Conservation (phyloP, 768 basidiomycete genomes). For the Trametes elegans region DNA sequence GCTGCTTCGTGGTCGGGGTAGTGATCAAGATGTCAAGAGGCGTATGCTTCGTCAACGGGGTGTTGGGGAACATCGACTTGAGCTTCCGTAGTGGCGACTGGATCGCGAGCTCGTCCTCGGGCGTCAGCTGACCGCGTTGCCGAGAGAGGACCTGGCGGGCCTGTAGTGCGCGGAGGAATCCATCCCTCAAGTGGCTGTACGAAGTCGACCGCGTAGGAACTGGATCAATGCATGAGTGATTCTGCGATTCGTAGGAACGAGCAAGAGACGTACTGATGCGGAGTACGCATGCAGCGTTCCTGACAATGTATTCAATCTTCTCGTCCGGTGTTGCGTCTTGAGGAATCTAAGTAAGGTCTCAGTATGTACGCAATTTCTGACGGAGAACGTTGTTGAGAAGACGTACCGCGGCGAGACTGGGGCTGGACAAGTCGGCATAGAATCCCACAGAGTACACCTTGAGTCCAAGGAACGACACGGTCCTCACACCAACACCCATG, state of each 20-base stretch:
- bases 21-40: conserved; percentile 70
- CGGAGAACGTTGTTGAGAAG: background rate
- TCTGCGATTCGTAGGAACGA: background rate
- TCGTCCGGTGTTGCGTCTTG: conserved; percentile 57
- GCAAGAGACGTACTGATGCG: conserved; percentile 64
- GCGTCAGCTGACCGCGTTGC: conserved; percentile 50
- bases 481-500: conserved; percentile 82
- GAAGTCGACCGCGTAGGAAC: conserved; percentile 81
- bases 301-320: conserved; percentile 66
- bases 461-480: conserved; percentile 84
- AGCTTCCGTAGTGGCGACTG: conserved; percentile 68
- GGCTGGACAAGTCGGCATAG: conserved; percentile 78
- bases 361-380: background rate
- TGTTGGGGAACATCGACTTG: conserved; percentile 73
- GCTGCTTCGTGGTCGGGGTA: conserved; percentile 49
- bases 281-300: conserved; percentile 66
- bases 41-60: conserved; percentile 61
- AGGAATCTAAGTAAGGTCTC: conserved; percentile 43
- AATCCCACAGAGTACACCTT: conserved; percentile 90
- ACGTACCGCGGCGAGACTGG: conserved; percentile 55
- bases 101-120: conserved; percentile 55
- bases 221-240: conserved; percentile 26
- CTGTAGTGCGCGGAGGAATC: conserved; percentile 74
- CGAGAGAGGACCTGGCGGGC: conserved; percentile 52
- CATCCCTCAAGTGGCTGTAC: conserved; percentile 79